Evolutionary conservation across 1,284 basidiomycete species (phyloP).

Genomic region (Ceratobasidium sp.): DNA sequence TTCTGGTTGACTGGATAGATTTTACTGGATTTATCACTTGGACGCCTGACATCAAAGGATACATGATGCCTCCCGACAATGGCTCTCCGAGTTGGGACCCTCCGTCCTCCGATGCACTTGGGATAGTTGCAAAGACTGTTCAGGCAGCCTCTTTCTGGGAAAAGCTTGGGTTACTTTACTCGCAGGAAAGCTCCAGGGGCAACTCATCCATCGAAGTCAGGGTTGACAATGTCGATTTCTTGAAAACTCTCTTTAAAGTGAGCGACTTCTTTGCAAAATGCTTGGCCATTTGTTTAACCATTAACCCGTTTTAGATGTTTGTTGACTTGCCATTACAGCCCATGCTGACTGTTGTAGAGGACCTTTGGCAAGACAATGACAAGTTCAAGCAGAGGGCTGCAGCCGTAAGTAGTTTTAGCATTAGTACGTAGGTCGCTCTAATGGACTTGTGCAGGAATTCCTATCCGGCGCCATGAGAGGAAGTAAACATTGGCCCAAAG

Average conservation of each 20-base stretch:
- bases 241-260: conserved; percentile 72
- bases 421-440: no score
- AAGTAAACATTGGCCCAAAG: conserved; percentile 88
- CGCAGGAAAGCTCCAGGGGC: conserved; percentile 69
- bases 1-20: conserved; percentile 78
- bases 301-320: conserved; percentile 69
- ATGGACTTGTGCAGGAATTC: background rate
- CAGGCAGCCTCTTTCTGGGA: conserved; percentile 14
- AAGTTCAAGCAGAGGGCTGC: conserved; percentile 93
- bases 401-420: conserved; percentile 81
- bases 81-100: conserved; percentile 72
- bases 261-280: conserved; percentile 35
- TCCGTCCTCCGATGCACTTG: conserved; percentile 57
- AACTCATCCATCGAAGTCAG: conserved; percentile 63
- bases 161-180: conserved; percentile 68
- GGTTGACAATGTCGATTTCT: conserved; percentile 70
- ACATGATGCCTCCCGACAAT: conserved; percentile 62
- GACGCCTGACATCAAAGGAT: conserved; percentile 77
- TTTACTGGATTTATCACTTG: conserved; percentile 89
- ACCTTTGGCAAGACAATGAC: conserved; percentile 73
- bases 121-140: conserved; percentile 6
- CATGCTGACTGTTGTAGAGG: conserved; percentile 67
- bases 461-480: conserved; percentile 60
- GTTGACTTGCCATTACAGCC: conserved; percentile 65
- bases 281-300: conserved; percentile 35